Evolutionary conservation across 495 filamentous ascomycete genomes (phyloP), one percentile per base, ranked within the genome.

Genomic region (Ramalina peruviana): DNA sequence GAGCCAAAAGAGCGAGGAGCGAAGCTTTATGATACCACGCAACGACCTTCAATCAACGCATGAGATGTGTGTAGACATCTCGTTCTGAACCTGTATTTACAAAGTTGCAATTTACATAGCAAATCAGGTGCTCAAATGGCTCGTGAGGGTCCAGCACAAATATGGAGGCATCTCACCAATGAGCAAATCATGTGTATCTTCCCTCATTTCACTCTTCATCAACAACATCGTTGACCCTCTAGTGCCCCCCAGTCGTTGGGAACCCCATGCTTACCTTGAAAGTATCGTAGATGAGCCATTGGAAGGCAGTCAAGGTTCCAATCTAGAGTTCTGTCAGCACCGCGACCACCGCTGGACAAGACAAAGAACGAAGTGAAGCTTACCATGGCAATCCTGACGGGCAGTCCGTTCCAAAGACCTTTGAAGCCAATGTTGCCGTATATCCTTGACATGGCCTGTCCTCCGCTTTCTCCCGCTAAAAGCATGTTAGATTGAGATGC

Each of bases 251-350:
- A 21, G 54, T 56, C 12, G 54, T 56, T 25, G 54, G 54, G 11
- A 56, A 25, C 9, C 54, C 54, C 1, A 56, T 21, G 4, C 12
- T 10, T 36, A 84, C 80, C 69, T 85, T 85, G 68, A 83, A 85
- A n/a, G 74, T 79, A 59, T 85, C 81, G 64, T 85, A 85, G 52
- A 85, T 82, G 50, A 85, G 64, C 81, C 81, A 85, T 62, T 85
- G 81, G 67, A 82, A 83, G n/a, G 78, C 81, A 33, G 78, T 82
- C 58, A 81, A 61, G 11, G 53, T 59, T 1, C 56, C 53, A 19
- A 57, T 57, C 47, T 55, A 48, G 30, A 17, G 7, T 26, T 23
- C 15, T 23, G 6, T 39, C 10, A 41, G n/a, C 36, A 21, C 10
- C 20, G 38, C 30, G 12, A 33, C 12, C 2, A 3, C 30, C 9